A percentile compares a stretch with the other conserved stretches of the same genome.
Evolutionary conservation across 192 early-diverging fungal genomes (phyloP).

Genomic region (Tieghemiomyces parasiticus): DNA sequence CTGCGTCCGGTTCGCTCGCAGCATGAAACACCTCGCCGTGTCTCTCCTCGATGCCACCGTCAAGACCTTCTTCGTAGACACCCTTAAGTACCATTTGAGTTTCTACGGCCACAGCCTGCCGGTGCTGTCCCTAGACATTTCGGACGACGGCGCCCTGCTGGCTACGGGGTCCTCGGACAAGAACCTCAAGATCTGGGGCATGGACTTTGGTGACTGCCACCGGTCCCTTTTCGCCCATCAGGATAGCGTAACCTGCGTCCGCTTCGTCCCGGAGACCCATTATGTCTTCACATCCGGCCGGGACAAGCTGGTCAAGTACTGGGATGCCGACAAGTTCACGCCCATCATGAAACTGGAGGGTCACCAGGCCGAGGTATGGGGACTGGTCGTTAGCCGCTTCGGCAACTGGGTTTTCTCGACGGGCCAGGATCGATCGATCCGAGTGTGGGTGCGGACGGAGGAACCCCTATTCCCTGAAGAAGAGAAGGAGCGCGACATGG

Average conservation of each 20-base stretch:
- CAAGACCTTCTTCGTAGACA: constrained; percentile 92
- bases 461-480: constrained; percentile 92
- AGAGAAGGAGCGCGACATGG: constrained; percentile 88
- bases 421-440: constrained; percentile 87
- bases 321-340: constrained; percentile 96
- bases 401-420: constrained; percentile 79
- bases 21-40: constrained; percentile 77
- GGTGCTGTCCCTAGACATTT: constrained; percentile 97
- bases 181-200: constrained; percentile 95
- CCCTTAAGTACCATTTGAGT: constrained; percentile 93
- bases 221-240: constrained; percentile 86
- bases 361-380: constrained; percentile 90
- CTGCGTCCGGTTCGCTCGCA: constrained; percentile 67
- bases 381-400: constrained; percentile 75
- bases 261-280: constrained; percentile 90
- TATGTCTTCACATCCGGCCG: constrained; percentile 89
- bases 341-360: constrained; percentile 86
- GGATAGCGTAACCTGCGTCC: constrained; percentile 74
- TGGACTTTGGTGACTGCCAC: constrained; percentile 99
- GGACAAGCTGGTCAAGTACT: constrained; percentile 83
- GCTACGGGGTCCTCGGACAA: constrained; percentile 95
- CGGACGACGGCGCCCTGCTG: constrained; percentile 79
- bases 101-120: constrained; percentile 97
- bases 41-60: constrained; percentile 88
- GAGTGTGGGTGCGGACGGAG: constrained; percentile 93